Percentiles rank a stretch among this genome's conserved stretches.
Evolutionary conservation across 768 basidiomycete species (phyloP).

Genomic region (Calocybe cyanea): DNA sequence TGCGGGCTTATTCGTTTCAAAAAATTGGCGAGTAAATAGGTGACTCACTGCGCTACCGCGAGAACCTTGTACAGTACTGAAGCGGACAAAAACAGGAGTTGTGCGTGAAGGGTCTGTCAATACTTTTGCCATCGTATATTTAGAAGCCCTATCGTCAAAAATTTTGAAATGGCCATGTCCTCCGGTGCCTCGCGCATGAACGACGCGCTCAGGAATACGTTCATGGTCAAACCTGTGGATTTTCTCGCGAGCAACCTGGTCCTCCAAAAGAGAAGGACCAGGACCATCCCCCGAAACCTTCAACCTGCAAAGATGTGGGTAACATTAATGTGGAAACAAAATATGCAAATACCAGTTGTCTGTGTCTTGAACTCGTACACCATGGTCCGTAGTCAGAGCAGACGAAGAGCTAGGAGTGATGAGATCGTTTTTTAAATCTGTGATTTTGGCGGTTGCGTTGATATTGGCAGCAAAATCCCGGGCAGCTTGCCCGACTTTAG

Average conservation of each 20-base stretch:
- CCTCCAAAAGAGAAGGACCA: constrained; percentile 78
- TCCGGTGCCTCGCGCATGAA: constrained; percentile 67
- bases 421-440: no score
- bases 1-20: no score
- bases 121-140: constrained; percentile 67
- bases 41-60: constrained; percentile 72
- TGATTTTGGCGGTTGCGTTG: no score
- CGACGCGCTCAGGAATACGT: constrained; percentile 80
- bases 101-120: constrained; percentile 68
- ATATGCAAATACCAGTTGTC: constrained; percentile 53
- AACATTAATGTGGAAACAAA: constrained; percentile 1
- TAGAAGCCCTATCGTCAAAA: constrained; percentile 60
- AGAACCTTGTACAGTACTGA: constrained; percentile 82
- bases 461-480: no score
- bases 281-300: constrained; percentile 42
- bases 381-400: constrained; percentile 58
- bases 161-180: constrained; percentile 86
- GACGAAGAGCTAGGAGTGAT: no score
- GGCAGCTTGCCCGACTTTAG: no score
- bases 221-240: constrained; percentile 83
- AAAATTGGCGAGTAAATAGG: no score
- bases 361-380: constrained; percentile 54
- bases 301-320: constrained; percentile 37
- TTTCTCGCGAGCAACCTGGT: constrained; percentile 72
- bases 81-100: constrained; percentile 79